Evolutionary conservation across 306 rosid species (phyloP).

Genomic region (Glycine tomentella): DNA sequence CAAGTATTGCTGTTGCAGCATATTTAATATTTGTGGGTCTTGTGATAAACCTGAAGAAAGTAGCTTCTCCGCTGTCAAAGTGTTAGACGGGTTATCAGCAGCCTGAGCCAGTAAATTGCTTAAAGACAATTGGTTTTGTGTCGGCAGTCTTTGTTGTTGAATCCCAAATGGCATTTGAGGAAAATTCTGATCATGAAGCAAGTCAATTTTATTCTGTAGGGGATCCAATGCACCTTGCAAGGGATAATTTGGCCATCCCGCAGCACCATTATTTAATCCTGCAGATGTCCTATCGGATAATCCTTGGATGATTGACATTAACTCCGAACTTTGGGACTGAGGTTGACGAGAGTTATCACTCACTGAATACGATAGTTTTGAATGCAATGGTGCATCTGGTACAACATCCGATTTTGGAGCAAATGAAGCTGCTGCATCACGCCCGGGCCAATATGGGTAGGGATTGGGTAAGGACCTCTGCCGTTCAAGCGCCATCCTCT

Average conservation of each 20-base stretch:
- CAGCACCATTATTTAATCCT: conserved; percentile 62
- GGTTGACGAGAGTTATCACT: conserved; percentile 71
- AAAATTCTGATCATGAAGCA: conserved; percentile 70
- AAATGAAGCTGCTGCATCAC: conserved; percentile 63
- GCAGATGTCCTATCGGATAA: conserved; percentile 70
- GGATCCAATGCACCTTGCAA: conserved; percentile 72
- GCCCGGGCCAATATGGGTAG: conserved; percentile 75
- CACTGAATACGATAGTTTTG: conserved; percentile 66
- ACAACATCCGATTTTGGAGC: conserved; percentile 64
- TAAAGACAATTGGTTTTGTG: conserved; percentile 72
- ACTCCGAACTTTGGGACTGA: conserved; percentile 70
- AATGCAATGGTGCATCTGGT: conserved; percentile 60
- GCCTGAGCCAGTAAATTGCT: conserved; percentile 64
- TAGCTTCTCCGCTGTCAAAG: conserved; percentile 74
- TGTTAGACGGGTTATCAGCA: conserved; percentile 61
- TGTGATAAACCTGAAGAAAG: conserved; percentile 76
- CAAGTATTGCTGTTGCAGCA: conserved; percentile 86
- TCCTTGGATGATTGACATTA: conserved; percentile 81
- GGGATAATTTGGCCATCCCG: conserved; percentile 84
- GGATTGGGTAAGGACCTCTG: conserved; percentile 77
- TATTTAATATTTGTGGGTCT: conserved; percentile 82
- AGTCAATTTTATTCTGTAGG: conserved; percentile 69
- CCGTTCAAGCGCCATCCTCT: conserved; percentile 84
- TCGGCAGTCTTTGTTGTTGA: conserved; percentile 80
- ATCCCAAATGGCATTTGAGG: conserved; percentile 75